Base-by-base conservation (phyloP, 176 grass and related monocot species). In the Tillandsia fasciculata region DNA sequence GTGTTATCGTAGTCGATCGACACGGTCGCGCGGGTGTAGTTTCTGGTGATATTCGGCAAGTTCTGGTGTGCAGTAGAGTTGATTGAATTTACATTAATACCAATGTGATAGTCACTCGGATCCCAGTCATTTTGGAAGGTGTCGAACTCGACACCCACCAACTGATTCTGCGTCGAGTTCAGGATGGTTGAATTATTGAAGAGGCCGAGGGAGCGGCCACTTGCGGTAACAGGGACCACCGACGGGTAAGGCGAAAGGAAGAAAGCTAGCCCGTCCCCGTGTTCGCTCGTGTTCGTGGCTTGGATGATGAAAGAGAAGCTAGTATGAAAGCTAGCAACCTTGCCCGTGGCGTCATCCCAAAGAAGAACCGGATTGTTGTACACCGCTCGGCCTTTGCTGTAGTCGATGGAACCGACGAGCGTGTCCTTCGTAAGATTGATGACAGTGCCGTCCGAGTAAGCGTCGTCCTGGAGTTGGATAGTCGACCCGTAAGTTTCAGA, bases 201-300 rank as follows among this genome's bases (percentile, higher is more conserved):
- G 50, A 82, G 75, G n/a, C 74, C 78, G 12, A 87, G 84, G 79
- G 51, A 70, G 52, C 79, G 79, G 3, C 78, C 71, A 70, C 78
- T 73, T 15, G 66, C 65, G 9, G 74, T 74, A 61, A 68, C 70
- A 71, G 84, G 79, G 12, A 81, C 3, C 20, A 68, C 14, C 2
- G 49, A 18, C 68, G 6, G 20, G 75, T 52, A 87, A 10, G 84
- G 65, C 20, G 79, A 74, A 24, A 87, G 79, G 79, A 87, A 87
- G 84, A 87, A 87, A 1, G 84, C 12, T 66, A 87, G 76, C n/a
- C 79, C 84, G 28, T 87, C 79, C 2, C 70, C 84, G 14, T 26
- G 14, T 9, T 0, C 1, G 2, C 3, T 20, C 28, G 23, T n/a
- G 42, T 8, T 9, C 26, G 3, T 11, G 1, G 47, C 0, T 15